Percentiles rank a stretch among this genome's conserved stretches.
Evolutionary conservation across 1,139 yeast species (phyloP).

Genomic region (Yamadazyma mexicana): DNA sequence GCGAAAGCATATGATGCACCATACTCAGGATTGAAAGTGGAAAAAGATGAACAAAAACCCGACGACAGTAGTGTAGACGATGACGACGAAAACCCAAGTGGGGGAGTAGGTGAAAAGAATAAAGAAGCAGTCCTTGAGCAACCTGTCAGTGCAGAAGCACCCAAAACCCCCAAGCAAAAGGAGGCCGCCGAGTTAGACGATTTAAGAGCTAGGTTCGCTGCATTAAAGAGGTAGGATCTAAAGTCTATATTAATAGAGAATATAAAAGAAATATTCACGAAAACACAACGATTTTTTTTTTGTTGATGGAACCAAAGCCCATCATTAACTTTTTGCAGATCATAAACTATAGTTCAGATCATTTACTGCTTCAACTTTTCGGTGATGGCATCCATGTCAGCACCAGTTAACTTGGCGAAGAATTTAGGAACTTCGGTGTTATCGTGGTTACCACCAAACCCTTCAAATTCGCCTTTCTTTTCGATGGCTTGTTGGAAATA

Average conservation of each 20-base stretch:
- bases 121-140: constrained; percentile 8
- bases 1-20: constrained; percentile 80
- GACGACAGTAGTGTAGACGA: not conserved
- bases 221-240: constrained; percentile 30
- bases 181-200: constrained; percentile 37
- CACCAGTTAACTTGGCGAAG: constrained; percentile 56
- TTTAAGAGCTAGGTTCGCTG: constrained; percentile 47
- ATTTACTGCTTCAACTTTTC: too few species aligned
- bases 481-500: constrained; percentile 34
- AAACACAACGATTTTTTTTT: too few species aligned
- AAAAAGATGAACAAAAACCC: not conserved
- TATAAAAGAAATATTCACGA: too few species aligned
- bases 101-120: constrained; percentile 23
- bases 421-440: constrained; percentile 79
- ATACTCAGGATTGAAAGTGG: constrained; percentile 54
- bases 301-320: too few species aligned
- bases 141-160: constrained; percentile 19
- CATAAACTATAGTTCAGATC: too few species aligned
- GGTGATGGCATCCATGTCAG: constrained; percentile 53
- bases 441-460: constrained; percentile 75
- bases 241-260: not conserved
- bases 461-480: constrained; percentile 29
- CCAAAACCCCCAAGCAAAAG: constrained; percentile 8
- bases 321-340: too few species aligned
- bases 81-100: constrained; percentile 20